These are phyloP conservation scores for Fraxinus baroniana DNA, from an alignment of 305 asterid species.

Conservation along the genomic window DNA sequence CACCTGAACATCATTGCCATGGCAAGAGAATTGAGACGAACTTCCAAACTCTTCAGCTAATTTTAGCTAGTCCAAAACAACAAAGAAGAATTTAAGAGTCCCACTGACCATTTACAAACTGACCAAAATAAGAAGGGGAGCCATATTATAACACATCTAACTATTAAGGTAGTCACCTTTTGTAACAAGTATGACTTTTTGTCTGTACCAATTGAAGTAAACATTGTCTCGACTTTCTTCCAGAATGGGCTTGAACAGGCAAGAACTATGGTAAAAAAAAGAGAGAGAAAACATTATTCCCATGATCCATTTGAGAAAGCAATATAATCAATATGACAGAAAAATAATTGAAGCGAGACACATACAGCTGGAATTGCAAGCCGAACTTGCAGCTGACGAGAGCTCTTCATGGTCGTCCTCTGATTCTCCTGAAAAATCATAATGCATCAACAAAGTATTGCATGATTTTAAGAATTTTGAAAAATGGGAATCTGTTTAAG, in stretches of 20 bases:
- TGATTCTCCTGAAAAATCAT: constrained; percentile 66
- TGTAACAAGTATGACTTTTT: constrained; percentile 57
- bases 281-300: not conserved
- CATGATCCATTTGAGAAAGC: constrained; percentile 4
- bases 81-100: constrained; percentile 20
- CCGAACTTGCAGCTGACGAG: constrained; percentile 65
- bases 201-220: constrained; percentile 64
- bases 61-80: constrained; percentile 57
- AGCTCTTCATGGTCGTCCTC: constrained; percentile 94
- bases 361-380: constrained; percentile 68
- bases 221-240: constrained; percentile 71
- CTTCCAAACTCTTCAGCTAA: constrained; percentile 55
- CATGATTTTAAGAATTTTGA: not conserved
- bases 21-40: constrained; percentile 41
- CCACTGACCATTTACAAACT: constrained; percentile 4
- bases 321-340: not conserved
- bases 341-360: constrained; percentile 19
- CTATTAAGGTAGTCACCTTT: constrained; percentile 54
- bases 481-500: not conserved
- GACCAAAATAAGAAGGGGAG: not conserved
- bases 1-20: constrained; percentile 43
- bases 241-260: constrained; percentile 84
- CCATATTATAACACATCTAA: constrained; percentile 15
- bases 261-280: constrained; percentile 46
- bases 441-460: constrained; percentile 21